A percentile compares a stretch with the other conserved stretches of the same genome.
Evolutionary conservation across 73 alveolate species (phyloP).

Genomic region (Breviolum minutum): DNA sequence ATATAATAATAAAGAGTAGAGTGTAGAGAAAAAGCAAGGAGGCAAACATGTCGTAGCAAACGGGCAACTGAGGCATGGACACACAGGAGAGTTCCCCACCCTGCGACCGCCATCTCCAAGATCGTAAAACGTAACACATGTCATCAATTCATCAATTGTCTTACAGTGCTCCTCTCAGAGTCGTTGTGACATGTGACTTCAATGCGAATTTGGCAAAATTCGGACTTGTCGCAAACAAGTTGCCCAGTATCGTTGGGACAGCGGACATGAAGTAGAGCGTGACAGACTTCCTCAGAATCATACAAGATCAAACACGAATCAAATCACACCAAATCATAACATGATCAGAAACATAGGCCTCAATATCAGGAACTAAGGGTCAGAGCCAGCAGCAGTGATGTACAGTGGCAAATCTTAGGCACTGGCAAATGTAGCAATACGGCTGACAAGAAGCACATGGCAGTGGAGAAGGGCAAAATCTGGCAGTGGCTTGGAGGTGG

Average conservation of each 20-base stretch:
- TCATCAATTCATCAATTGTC: too few relatives aligned
- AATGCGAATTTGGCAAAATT: too few relatives aligned
- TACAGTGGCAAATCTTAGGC: not conserved
- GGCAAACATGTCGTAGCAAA: not conserved
- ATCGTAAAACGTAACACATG: too few relatives aligned
- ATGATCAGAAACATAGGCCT: not conserved
- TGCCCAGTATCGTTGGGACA: slow-evolving; percentile 73
- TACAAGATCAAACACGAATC: not conserved
- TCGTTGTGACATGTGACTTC: too few relatives aligned
- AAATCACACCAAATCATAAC: not conserved
- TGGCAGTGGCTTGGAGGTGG: not conserved
- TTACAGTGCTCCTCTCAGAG: too few relatives aligned
- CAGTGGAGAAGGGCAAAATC: slow-evolving; percentile 88
- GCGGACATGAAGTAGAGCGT: slow-evolving; percentile 63
- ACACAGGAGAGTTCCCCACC: slow-evolving; percentile 32
- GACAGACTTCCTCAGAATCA: slow-evolving; percentile 46
- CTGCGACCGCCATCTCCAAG: not conserved
- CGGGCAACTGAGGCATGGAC: not conserved
- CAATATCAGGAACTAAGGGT: too few relatives aligned
- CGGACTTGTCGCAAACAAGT: not conserved
- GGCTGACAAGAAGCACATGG: slow-evolving; percentile 89
- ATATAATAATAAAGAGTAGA: too few relatives aligned
- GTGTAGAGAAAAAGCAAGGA: too few relatives aligned
- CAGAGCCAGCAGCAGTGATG: not conserved
- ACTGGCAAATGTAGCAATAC: slow-evolving; percentile 55